Conservation (phyloP, 495 filamentous ascomycete species). For the Penicillium fimorum region DNA sequence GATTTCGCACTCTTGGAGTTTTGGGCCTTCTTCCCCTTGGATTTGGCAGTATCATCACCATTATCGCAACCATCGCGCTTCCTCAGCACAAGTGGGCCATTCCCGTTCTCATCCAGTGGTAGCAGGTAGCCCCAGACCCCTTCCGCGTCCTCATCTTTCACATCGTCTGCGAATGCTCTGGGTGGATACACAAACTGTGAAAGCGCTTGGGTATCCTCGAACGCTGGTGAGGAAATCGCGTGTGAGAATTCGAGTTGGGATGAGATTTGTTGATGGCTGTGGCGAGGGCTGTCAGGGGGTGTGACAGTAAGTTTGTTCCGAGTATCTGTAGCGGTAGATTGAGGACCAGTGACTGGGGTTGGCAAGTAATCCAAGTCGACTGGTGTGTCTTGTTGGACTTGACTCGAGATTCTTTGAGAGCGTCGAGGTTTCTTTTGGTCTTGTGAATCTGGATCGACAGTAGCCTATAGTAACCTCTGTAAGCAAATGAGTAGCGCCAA, state of each 20-base stretch:
- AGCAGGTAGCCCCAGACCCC: constrained; percentile 96
- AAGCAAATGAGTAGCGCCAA: constrained; percentile 11
- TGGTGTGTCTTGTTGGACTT: constrained; percentile 58
- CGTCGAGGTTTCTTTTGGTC: constrained; percentile 53
- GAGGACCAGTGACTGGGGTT: constrained; percentile 73
- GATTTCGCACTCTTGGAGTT: constrained; percentile 44
- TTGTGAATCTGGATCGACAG: constrained; percentile 38
- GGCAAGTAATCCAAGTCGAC: constrained; percentile 68
- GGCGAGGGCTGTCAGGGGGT: constrained; percentile 63
- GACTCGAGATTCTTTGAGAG: constrained; percentile 52
- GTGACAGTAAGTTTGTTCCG: constrained; percentile 72
- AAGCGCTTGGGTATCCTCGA: constrained; percentile 59
- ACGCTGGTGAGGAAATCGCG: constrained; percentile 59
- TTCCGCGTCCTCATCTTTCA: constrained; percentile 75
- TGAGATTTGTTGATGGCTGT: constrained; percentile 50
- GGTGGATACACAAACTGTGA: constrained; percentile 81
- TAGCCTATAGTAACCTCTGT: constrained; percentile 31
- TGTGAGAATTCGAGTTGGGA: constrained; percentile 60
- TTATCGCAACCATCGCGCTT: constrained; percentile 63
- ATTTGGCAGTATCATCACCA: constrained; percentile 40
- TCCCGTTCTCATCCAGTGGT: constrained; percentile 68
- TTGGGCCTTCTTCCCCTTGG: constrained; percentile 32
- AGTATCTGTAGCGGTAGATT: constrained; percentile 60
- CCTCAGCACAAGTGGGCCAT: constrained; percentile 70
- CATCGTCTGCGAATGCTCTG: constrained; percentile 71